These are phyloP conservation scores for Wickerhamiella slavikovae DNA, from an alignment of 805 yeast genomes.

Conservation along the genomic window DNA sequence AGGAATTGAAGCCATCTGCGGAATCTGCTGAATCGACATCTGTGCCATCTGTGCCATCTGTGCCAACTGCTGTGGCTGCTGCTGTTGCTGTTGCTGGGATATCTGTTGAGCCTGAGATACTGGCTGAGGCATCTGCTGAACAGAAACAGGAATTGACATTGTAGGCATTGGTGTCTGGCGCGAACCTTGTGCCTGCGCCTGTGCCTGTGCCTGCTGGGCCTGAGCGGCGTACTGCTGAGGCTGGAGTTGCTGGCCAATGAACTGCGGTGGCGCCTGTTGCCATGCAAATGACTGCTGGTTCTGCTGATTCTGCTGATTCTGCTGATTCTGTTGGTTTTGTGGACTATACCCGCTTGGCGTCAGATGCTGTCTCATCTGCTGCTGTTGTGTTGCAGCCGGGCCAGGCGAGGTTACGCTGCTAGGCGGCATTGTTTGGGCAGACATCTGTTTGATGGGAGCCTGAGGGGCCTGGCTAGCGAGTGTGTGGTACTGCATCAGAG, in stretches of 20 bases:
- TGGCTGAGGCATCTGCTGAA: not conserved
- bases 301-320: not conserved
- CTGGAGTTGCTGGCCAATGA: not conserved
- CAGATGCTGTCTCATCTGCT: not conserved
- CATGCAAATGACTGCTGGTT: not conserved
- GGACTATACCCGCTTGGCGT: not conserved
- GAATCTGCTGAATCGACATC: not conserved
- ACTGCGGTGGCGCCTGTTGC: not conserved
- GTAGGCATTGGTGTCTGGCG: not conserved
- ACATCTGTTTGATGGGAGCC: no score
- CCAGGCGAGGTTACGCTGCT: not conserved
- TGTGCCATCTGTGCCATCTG: not conserved
- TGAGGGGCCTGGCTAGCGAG: no score
- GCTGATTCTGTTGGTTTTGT: not conserved
- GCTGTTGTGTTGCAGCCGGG: not conserved
- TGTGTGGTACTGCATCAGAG: no score
- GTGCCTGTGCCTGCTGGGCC: not conserved
- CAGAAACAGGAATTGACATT: not conserved
- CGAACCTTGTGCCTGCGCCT: not conserved
- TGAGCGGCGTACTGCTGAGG: not conserved
- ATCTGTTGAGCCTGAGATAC: conserved; percentile 1
- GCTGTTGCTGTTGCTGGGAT: conserved; percentile 1
- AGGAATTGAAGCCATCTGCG: not conserved
- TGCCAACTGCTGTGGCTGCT: not conserved
- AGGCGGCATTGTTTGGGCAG: no score